These are phyloP conservation scores for Brachypodium distachyon DNA, from an alignment of 202 grass and related monocot genomes.

Conservation along the genomic window DNA sequence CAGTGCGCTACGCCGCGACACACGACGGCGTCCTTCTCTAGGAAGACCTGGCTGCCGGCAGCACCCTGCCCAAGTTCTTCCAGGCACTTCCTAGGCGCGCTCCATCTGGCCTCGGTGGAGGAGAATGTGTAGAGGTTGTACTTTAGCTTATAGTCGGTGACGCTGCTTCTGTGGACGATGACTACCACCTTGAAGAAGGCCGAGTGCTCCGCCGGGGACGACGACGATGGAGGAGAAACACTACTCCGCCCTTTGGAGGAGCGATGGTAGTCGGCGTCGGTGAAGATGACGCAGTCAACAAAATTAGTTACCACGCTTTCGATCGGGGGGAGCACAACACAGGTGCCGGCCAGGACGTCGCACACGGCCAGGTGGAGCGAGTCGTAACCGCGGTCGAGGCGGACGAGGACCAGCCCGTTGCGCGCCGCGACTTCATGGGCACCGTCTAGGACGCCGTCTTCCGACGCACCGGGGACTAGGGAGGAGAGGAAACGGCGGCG, in stretches of 20 bases:
- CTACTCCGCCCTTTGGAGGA: not conserved
- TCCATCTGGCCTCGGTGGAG: not conserved
- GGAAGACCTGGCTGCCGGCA: no score
- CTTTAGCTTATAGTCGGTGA: not conserved
- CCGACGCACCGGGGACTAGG: not conserved
- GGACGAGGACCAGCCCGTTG: not conserved
- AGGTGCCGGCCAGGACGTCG: not conserved
- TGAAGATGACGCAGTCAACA: not conserved
- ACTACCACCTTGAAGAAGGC: not conserved
- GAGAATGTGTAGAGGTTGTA: not conserved
- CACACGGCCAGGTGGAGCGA: not conserved
- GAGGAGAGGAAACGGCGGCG: not conserved
- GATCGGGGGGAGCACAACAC: not conserved
- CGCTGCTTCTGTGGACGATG: not conserved
- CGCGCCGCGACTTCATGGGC: not conserved
- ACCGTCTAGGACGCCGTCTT: not conserved
- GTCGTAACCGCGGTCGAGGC: not conserved
- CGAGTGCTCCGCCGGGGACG: no score
- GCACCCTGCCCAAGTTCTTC: not conserved
- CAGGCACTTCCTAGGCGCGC: not conserved
- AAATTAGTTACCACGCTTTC: accelerated
- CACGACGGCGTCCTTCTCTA: not conserved
- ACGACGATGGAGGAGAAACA: no score
- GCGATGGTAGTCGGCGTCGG: not conserved
- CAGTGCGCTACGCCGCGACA: not conserved